Percentiles rank a stretch among this genome's conserved stretches.
These are phyloP conservation scores for Articulospora tetracladia DNA, from an alignment of 495 filamentous ascomycete genomes.

Conservation along the genomic window DNA sequence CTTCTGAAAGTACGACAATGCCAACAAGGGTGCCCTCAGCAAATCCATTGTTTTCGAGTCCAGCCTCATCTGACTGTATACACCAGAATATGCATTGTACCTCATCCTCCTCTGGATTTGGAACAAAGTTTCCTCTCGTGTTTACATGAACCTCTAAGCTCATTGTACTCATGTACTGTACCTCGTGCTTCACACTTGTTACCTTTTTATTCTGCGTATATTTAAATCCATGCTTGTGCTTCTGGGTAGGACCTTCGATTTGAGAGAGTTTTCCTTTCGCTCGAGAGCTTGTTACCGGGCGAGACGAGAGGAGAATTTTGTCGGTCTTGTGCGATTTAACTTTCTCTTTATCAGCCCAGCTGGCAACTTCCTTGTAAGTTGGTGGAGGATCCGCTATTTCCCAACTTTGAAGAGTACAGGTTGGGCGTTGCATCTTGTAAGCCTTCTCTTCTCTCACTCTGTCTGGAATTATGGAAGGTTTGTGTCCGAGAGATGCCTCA, in stretches of 20 bases:
- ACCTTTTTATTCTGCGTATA: constrained; percentile 76
- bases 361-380: constrained; percentile 61
- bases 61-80: constrained; percentile 67
- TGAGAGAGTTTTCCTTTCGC: constrained; percentile 61
- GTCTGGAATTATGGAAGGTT: constrained; percentile 39
- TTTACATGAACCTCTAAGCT: constrained; percentile 95
- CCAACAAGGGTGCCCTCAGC: constrained; percentile 52
- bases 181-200: constrained; percentile 76
- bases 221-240: constrained; percentile 77
- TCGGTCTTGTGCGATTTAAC: neutral
- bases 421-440: constrained; percentile 44
- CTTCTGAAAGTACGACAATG: constrained; percentile 59
- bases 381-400: constrained; percentile 65
- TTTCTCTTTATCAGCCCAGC: constrained; percentile 54
- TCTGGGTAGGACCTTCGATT: constrained; percentile 87
- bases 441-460: constrained; percentile 43
- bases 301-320: neutral
- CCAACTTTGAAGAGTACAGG: constrained; percentile 60
- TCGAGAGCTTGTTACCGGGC: neutral
- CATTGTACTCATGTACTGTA: constrained; percentile 96
- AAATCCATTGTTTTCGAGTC: constrained; percentile 46
- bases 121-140: constrained; percentile 71
- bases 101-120: constrained; percentile 87
- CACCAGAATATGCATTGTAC: constrained; percentile 92
- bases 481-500: constrained; percentile 51